Percentiles rank a stretch among this genome's conserved stretches.
These are phyloP conservation scores for Claviceps sorghi DNA, from an alignment of 2,329 filamentous ascomycete genomes.

Conservation along the genomic window DNA sequence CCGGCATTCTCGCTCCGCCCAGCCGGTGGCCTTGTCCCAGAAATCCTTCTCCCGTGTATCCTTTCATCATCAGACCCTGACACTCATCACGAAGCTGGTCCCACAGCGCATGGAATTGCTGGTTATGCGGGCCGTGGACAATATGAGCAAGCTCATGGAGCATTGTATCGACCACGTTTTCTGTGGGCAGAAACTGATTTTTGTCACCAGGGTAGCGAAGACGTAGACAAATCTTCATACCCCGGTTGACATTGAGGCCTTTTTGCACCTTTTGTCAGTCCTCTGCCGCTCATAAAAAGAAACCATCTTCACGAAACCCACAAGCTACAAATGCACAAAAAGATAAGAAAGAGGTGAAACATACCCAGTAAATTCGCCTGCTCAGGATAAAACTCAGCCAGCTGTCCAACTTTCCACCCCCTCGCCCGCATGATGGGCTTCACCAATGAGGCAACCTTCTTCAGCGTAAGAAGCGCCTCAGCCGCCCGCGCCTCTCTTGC, in stretches of 20 bases:
- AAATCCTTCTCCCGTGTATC: constrained; percentile 85
- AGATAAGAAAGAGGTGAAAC: constrained; percentile 5
- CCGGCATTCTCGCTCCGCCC: constrained; percentile 50
- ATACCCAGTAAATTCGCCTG: constrained; percentile 58
- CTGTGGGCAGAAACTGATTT: constrained; percentile 63
- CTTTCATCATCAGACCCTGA: constrained; percentile 58
- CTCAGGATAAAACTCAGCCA: constrained; percentile 75
- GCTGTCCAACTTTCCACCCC: constrained; percentile 61
- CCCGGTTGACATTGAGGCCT: constrained; percentile 65
- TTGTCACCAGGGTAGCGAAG: constrained; percentile 63
- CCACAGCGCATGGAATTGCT: constrained; percentile 73
- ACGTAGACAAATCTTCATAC: constrained; percentile 67
- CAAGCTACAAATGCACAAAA: background rate
- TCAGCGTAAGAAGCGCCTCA: constrained; percentile 47
- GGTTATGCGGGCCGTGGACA: constrained; percentile 68
- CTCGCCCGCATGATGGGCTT: constrained; percentile 90
- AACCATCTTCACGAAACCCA: no score
- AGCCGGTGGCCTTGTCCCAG: constrained; percentile 59
- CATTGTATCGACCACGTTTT: constrained; percentile 78
- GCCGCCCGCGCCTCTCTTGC: constrained; percentile 29
- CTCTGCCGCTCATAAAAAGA: background rate
- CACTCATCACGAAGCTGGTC: constrained; percentile 80
- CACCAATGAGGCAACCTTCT: constrained; percentile 72
- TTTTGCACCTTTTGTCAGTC: background rate
- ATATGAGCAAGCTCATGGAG: constrained; percentile 90